Base-by-base conservation (phyloP, 169 alveolate genomes). In the Miamiensis avidus region DNA sequence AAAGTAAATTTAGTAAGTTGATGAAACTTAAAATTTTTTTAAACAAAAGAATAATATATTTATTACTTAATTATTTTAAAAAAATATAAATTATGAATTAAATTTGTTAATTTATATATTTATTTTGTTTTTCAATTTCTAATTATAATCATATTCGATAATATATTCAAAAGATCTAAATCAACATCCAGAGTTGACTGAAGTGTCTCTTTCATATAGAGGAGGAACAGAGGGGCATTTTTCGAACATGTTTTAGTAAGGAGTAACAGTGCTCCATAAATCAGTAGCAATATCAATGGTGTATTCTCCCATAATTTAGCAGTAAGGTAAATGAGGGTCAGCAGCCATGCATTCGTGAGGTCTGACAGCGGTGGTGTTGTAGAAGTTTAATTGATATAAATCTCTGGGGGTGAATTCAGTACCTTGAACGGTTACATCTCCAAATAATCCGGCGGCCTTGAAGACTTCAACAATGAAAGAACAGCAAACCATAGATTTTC, bases 381-480 rank as follows among this genome's bases (percentile, higher is more conserved):
- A 95, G 78, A 94, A 82, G 76, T 84, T 86, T 1, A 94, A 65
- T 72, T 86, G 73, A 82, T 92, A 93, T 25, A 95, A 85, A 85
- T 95, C 97, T 87, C 86, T 93, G 6, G 98, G 98, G 27, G 96
- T 88, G 82, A 89, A 91, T 91, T 94, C 97, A 34, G 72, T 72
- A 25, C 65, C 94, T 28, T 88, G 73, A 29, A 95, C 76, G n/a
- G 89, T 92, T 72, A 93, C 31, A 29, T 87, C 91, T 16, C 92
- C 97, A 76, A 96, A 93, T 27, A 96, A 79, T 27, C 98, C 98
- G 29, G 97, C 97, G 28, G 92, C 95, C 78, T 94, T 94, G 79
- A 85, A 94, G 25, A 90, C 77, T 11, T 92, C 97, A 28, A 87
- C 82, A 49, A 93, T 96, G 82, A 93, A 96, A 27, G 95, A 90